Base-by-base conservation (phyloP, 345 rosid species). In the Populus nigra region DNA sequence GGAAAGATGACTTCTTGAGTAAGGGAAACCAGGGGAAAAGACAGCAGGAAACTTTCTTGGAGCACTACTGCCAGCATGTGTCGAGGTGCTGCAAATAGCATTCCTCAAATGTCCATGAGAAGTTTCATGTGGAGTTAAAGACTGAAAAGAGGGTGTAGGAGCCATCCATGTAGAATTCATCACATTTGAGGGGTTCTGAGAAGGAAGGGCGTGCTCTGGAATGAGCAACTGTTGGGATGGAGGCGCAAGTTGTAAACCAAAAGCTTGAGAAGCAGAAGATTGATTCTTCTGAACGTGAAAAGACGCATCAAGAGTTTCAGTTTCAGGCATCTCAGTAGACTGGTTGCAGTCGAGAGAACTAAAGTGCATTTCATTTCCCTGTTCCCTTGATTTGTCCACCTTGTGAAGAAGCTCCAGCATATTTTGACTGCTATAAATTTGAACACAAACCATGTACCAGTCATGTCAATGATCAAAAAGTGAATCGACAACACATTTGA, bases 391-490 rank as follows among this genome's bases (percentile, higher is more conserved):
- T 59, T 88, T 91, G 82, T 93, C 92, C 81, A 93, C 92, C 90
- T 95, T 95, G 81, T 90, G 90, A 82, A 93, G 91, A 82, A 93
- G 98, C 85, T 95, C 96, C 78, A 93, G 90, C 96, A 95, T 91
- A 76, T 93, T 89, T 83, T 91, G 91, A 85, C 97, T 93, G 90
- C 85, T 80, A 67, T 47, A 18, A 13, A 39, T 73, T 55, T 11
- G 18, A 55, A 76, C 47, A 65, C 7, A 76, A 11, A 67, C 69
- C 18, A 20, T 22, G 5, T 13, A 38, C 33, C 10, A 38, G 5
- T 57, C 47, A 47, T 63, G 53, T 15, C 17, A 63, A 50, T 49
- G 39, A 22, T 25, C 59, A n/a, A 29, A 11, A 29, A 29, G 20
- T 13, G 20, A 9, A 5, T 18, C 1, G 1, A 3, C 5, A 4